These are phyloP conservation scores for Microbotryum saponariae DNA, from an alignment of 1,284 basidiomycete genomes.

Conservation along the genomic window DNA sequence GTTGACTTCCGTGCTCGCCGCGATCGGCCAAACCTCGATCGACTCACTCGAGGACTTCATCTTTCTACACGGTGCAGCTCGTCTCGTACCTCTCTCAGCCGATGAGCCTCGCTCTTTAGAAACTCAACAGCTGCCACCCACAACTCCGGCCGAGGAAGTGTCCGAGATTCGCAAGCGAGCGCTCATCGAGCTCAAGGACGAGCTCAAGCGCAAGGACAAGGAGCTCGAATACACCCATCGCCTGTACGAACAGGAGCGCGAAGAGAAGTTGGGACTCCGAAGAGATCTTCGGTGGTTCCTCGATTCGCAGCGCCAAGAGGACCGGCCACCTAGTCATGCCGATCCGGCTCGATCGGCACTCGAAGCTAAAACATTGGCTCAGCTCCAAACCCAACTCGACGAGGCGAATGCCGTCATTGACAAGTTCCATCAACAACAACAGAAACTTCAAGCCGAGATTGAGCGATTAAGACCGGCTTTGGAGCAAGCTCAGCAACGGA, in stretches of 20 bases:
- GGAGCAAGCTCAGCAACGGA: too few species aligned
- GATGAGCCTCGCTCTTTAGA: background rate
- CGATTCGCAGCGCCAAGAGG: background rate
- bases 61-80: slow-evolving; percentile 17
- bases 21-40: slow-evolving; percentile 23
- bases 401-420: background rate
- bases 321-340: background rate
- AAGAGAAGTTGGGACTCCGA: background rate
- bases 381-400: background rate
- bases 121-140: background rate
- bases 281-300: background rate
- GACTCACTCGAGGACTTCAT: slow-evolving; percentile 28
- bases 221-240: slow-evolving; percentile 2
- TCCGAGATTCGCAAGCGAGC: background rate
- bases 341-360: background rate
- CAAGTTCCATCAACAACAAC: too few species aligned
- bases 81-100: slow-evolving; percentile 11
- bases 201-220: background rate
- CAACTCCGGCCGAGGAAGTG: background rate
- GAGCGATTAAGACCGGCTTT: too few species aligned
- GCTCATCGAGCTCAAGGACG: background rate
- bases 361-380: background rate
- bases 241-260: too few species aligned
- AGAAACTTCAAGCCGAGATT: too few species aligned
- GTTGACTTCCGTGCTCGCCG: slow-evolving; percentile 12